Percentiles rank a stretch among this genome's conserved stretches.
Conservation (phyloP, 805 yeast species). For the Metschnikowia corniflorae region DNA sequence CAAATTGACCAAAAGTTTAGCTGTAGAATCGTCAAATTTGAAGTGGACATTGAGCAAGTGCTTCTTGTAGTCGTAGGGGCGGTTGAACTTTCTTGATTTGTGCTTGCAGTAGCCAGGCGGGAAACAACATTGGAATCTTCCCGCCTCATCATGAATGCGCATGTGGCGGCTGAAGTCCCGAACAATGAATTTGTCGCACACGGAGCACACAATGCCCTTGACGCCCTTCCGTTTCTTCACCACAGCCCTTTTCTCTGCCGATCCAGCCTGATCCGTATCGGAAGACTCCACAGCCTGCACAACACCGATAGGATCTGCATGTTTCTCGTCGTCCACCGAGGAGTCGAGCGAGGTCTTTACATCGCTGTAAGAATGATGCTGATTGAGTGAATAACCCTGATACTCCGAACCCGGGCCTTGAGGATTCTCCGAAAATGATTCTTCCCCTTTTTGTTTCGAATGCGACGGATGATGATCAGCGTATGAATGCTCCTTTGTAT, state of each 20-base stretch:
- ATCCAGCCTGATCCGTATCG: slow-evolving; percentile 4
- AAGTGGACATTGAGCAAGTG: slow-evolving; percentile 42
- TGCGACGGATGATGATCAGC: too few relatives aligned
- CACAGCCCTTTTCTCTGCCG: slow-evolving; percentile 5
- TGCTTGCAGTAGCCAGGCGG: slow-evolving; percentile 40
- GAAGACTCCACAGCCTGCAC: slow-evolving; percentile 3
- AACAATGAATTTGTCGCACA: slow-evolving; percentile 40
- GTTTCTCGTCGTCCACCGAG: neutral
- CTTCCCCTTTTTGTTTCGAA: too few relatives aligned
- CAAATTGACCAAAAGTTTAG: slow-evolving; percentile 36
- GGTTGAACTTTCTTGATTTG: slow-evolving; percentile 39
- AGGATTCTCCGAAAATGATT: too few relatives aligned
- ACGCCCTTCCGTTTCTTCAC: slow-evolving; percentile 25
- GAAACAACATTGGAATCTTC: slow-evolving; percentile 42
- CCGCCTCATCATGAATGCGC: slow-evolving; percentile 42
- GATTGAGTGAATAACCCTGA: too few relatives aligned
- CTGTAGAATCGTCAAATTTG: slow-evolving; percentile 39
- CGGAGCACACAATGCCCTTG: slow-evolving; percentile 37
- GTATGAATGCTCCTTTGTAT: too few relatives aligned
- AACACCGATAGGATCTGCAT: slow-evolving; percentile 2
- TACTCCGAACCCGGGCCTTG: too few relatives aligned
- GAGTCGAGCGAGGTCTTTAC: neutral
- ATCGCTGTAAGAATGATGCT: too few relatives aligned
- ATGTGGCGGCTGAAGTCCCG: slow-evolving; percentile 41
- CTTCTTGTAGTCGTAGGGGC: slow-evolving; percentile 46